Evolutionary conservation across 306 rosid species (phyloP).

Genomic region (Gynostemma pentaphyllum): DNA sequence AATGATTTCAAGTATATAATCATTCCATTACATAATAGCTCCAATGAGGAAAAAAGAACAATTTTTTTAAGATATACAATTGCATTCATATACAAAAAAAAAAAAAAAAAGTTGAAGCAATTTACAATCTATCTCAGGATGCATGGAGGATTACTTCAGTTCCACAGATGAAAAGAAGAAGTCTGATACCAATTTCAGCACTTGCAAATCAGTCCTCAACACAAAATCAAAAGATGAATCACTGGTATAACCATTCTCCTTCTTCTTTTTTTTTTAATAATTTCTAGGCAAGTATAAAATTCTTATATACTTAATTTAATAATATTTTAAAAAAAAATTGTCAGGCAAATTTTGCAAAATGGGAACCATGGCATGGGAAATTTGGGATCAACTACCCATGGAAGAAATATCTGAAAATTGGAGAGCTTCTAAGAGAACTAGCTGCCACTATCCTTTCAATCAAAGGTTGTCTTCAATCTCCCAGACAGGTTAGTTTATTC

Average conservation of each 20-base stretch:
- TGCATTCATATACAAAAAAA: too few relatives aligned
- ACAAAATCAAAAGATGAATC: constrained; percentile 67
- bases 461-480: constrained; percentile 36
- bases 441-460: constrained; percentile 44
- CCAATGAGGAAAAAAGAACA: too few relatives aligned
- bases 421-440: constrained; percentile 55
- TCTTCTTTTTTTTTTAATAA: neutral
- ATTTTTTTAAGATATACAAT: neutral
- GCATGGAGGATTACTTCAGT: constrained; percentile 43
- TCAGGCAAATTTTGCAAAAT: constrained; percentile 80
- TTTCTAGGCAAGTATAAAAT: too few relatives aligned
- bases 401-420: constrained; percentile 61
- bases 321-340: too few relatives aligned
- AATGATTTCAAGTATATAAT: too few relatives aligned
- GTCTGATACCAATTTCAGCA: constrained; percentile 4
- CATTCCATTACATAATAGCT: too few relatives aligned
- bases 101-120: neutral
- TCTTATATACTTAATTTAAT: too few relatives aligned
- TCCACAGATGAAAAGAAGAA: constrained; percentile 26
- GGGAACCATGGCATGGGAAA: constrained; percentile 99
- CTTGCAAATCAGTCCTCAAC: constrained; percentile 54
- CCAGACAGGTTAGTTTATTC: constrained; percentile 43
- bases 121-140: constrained; percentile 20
- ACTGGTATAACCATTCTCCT: constrained; percentile 35
- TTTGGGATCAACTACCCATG: constrained; percentile 81